A percentile compares a stretch with the other conserved stretches of the same genome.
Evolutionary conservation across 2,329 filamentous ascomycete species (phyloP).

Genomic region (Aspergillus terreus): DNA sequence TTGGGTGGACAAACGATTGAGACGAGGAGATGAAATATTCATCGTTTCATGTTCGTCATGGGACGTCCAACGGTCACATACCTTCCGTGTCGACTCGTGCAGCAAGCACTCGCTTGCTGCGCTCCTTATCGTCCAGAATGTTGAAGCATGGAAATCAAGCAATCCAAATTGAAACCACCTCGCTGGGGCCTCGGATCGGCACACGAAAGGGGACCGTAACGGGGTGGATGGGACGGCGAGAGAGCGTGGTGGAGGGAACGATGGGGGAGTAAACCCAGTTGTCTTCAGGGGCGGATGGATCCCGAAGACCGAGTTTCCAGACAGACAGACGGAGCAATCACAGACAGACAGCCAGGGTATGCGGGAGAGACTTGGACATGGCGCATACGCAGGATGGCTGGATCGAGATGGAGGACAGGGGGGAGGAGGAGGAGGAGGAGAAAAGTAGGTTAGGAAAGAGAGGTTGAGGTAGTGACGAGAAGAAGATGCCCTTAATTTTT

Average conservation of each 20-base stretch:
- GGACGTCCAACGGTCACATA: slow-evolving; percentile 18
- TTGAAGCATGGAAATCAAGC: slow-evolving; percentile 44
- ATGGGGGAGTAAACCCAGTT: slow-evolving; percentile 5
- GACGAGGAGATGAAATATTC: background rate
- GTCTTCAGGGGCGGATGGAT: slow-evolving; percentile 15
- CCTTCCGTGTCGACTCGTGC: slow-evolving; percentile 46
- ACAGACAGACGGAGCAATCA: slow-evolving; percentile 19
- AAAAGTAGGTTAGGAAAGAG: slow-evolving; percentile 8
- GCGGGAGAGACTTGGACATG: slow-evolving; percentile 28
- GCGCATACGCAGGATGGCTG: slow-evolving; percentile 25
- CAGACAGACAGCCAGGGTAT: slow-evolving; percentile 25
- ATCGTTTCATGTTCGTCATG: background rate
- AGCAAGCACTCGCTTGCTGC: slow-evolving; percentile 48
- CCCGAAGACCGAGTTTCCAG: slow-evolving; percentile 11
- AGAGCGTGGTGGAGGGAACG: slow-evolving; percentile 6
- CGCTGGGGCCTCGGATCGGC: slow-evolving; percentile 24
- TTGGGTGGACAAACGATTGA: slow-evolving; percentile 8
- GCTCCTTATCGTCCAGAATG: slow-evolving; percentile 42
- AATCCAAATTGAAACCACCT: slow-evolving; percentile 24
- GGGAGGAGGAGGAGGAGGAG: slow-evolving; percentile 11
- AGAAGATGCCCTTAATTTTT: slow-evolving; percentile 3
- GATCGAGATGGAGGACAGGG: slow-evolving; percentile 13
- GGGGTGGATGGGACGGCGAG: slow-evolving; percentile 6
- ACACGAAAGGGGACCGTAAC: slow-evolving; percentile 11
- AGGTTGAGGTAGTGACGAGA: slow-evolving; percentile 7